A percentile compares a stretch with the other conserved stretches of the same genome.
Evolutionary conservation across 2,329 filamentous ascomycete genomes (phyloP).

Genomic region (Aspergillus ustus): DNA sequence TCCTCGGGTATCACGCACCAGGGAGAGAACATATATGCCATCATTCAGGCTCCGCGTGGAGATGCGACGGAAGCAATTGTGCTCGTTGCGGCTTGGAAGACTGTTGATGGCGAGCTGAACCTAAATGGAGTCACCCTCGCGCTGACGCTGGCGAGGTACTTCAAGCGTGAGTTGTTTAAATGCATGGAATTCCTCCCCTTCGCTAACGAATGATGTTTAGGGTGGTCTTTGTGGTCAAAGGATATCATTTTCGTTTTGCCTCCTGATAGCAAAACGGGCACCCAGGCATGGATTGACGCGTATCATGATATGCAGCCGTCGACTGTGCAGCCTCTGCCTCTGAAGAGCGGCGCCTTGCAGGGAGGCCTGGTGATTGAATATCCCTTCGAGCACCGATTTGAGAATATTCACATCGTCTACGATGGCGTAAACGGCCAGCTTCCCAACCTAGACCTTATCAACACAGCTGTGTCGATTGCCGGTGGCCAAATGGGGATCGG

Average conservation of each 20-base stretch:
- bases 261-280: conserved; percentile 84
- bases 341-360: conserved; percentile 93
- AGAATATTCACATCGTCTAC: conserved; percentile 88
- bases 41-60: conserved; percentile 89
- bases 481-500: conserved; percentile 90
- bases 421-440: conserved; percentile 95
- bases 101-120: conserved; percentile 78
- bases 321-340: conserved; percentile 73
- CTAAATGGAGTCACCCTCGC: conserved; percentile 84
- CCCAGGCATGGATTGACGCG: conserved; percentile 96
- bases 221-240: conserved; percentile 98
- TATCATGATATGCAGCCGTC: conserved; percentile 87
- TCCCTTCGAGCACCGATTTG: conserved; percentile 80
- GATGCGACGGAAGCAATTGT: conserved; percentile 98
- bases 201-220: conserved; percentile 42
- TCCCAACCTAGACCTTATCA: conserved; percentile 93
- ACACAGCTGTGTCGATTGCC: conserved; percentile 87
- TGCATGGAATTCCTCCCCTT: neutral
- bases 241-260: conserved; percentile 93
- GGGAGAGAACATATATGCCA: conserved; percentile 91
- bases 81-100: conserved; percentile 85
- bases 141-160: conserved; percentile 87
- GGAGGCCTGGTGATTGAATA: conserved; percentile 94
- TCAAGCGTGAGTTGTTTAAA: conserved; percentile 67
- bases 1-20: conserved; percentile 74